Conservation (phyloP, 139 green algal species). For the Tetradesmus lagerheimii region DNA sequence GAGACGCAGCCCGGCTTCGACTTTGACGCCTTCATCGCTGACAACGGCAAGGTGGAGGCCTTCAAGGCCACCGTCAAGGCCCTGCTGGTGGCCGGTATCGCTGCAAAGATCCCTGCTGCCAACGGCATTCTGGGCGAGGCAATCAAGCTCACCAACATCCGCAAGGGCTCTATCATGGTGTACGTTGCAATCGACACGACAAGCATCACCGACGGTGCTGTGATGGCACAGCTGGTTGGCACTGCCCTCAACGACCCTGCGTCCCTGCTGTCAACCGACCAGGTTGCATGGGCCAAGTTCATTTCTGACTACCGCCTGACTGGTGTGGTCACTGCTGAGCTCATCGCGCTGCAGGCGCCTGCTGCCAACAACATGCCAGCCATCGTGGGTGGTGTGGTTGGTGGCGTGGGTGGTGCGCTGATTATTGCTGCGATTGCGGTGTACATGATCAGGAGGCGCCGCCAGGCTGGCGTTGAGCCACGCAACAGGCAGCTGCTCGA, state of each 20-base stretch:
- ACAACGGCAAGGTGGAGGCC: not conserved
- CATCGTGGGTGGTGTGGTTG: conserved; percentile 30
- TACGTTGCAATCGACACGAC: conserved; percentile 4
- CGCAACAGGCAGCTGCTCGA: not conserved
- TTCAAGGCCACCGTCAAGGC: not conserved
- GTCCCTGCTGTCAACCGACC: not conserved
- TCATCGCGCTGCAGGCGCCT: not conserved
- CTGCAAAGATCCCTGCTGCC: not conserved
- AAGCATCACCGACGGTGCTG: not conserved
- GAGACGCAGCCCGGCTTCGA: not conserved
- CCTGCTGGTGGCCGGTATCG: not conserved
- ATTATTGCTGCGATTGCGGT: not conserved
- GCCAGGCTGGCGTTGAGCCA: not conserved
- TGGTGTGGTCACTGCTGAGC: not conserved
- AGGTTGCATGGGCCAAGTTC: not conserved
- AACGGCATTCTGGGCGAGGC: not conserved
- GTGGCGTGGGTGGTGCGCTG: conserved; percentile 6
- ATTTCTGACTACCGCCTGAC: not conserved
- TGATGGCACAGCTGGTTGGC: not conserved
- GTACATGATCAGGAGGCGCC: not conserved
- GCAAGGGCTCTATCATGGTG: conserved; percentile 10
- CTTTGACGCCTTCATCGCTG: not conserved
- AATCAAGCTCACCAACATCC: conserved; percentile 1
- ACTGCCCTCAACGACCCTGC: not conserved
- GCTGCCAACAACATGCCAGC: not conserved